These are phyloP conservation scores for Elongisporangium prolatum DNA, from an alignment of 352 stramenopile genomes.

Conservation along the genomic window DNA sequence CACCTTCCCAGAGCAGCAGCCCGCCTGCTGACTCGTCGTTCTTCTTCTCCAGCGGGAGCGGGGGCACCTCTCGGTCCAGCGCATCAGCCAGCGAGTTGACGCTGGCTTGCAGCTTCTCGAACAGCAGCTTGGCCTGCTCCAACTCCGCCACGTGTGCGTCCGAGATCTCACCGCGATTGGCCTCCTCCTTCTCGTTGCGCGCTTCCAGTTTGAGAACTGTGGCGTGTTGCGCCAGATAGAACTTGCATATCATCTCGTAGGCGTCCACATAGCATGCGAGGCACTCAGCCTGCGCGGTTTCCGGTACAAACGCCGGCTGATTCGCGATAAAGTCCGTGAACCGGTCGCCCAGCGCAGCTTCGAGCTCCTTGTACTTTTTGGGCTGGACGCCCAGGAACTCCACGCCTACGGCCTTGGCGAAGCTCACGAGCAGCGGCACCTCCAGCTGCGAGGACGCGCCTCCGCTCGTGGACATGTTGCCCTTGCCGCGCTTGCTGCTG, in stretches of 20 bases:
- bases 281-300: slow-evolving; percentile 60
- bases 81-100: slow-evolving; percentile 78
- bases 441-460: slow-evolving; percentile 64
- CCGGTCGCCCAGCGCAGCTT: slow-evolving; percentile 22
- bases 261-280: slow-evolving; percentile 83
- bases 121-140: slow-evolving; percentile 66
- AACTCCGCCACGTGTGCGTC: slow-evolving; percentile 75
- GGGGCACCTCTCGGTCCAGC: slow-evolving; percentile 70
- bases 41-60: slow-evolving; percentile 54
- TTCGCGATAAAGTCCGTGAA: slow-evolving; percentile 34
- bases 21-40: slow-evolving; percentile 46
- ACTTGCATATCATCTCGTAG: slow-evolving; percentile 85
- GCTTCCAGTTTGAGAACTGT: slow-evolving; percentile 90
- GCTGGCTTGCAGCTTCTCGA: slow-evolving; percentile 83
- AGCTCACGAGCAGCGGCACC: slow-evolving; percentile 92
- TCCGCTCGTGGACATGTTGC: slow-evolving; percentile 27
- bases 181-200: slow-evolving; percentile 90
- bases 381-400: slow-evolving; percentile 82
- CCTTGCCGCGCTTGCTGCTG: slow-evolving; percentile 23
- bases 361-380: slow-evolving; percentile 62
- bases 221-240: slow-evolving; percentile 88
- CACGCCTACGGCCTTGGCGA: slow-evolving; percentile 90
- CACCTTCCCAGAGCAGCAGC: slow-evolving; percentile 68
- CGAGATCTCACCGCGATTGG: slow-evolving; percentile 71
- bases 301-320: slow-evolving; percentile 51